Percentiles rank a stretch among this genome's conserved stretches.
Evolutionary conservation across 768 basidiomycete species (phyloP).

Genomic region (Hydnomerulius pinastri): DNA sequence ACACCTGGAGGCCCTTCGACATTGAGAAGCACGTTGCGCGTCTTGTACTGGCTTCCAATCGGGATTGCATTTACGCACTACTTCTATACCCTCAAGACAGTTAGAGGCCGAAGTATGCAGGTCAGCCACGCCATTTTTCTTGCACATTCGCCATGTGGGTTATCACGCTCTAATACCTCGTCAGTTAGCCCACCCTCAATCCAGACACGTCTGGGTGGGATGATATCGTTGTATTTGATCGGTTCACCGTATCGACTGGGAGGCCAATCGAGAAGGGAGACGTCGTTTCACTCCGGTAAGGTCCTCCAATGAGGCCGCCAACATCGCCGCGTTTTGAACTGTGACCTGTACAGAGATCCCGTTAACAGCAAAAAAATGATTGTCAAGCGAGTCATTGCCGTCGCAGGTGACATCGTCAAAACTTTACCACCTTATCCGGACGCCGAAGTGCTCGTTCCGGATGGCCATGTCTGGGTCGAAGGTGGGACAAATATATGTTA

Average conservation of each 20-base stretch:
- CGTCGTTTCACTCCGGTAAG: conserved; percentile 63
- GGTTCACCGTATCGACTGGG: conserved; percentile 40
- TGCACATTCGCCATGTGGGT: not conserved
- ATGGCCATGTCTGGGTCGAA: conserved; percentile 76
- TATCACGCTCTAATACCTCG: conserved; percentile 12
- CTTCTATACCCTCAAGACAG: conserved; percentile 52
- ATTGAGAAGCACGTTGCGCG: conserved; percentile 10
- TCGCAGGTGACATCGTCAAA: conserved; percentile 62
- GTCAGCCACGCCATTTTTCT: conserved; percentile 35
- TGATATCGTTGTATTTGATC: conserved; percentile 68
- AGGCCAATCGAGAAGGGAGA: conserved; percentile 54
- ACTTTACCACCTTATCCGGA: conserved; percentile 72
- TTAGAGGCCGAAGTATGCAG: conserved; percentile 76
- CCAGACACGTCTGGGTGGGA: conserved; percentile 63
- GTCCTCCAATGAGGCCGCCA: not conserved
- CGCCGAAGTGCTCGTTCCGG: conserved; percentile 52
- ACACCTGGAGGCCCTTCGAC: not conserved
- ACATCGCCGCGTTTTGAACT: too few species aligned
- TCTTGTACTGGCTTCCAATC: conserved; percentile 62
- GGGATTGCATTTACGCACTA: conserved; percentile 49
- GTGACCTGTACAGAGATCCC: conserved; percentile 52
- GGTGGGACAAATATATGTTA: conserved; percentile 38
- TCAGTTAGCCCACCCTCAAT: conserved; percentile 70
- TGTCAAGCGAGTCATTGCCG: conserved; percentile 67
- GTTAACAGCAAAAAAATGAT: conserved; percentile 50